Conservation (phyloP, 192 early-diverging fungal genomes). For the Chytriomyces confervae region DNA sequence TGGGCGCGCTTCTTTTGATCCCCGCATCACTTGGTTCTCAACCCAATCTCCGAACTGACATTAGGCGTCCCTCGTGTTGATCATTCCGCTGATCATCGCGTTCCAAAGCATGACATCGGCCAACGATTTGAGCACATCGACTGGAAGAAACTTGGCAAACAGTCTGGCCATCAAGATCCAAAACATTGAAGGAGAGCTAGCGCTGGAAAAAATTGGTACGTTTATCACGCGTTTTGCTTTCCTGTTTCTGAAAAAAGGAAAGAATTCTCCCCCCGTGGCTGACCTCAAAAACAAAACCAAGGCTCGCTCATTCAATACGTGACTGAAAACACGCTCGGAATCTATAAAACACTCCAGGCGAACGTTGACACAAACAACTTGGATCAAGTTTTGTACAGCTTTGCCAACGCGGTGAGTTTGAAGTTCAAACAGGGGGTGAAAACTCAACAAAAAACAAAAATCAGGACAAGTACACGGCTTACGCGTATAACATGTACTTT, state of each 20-base stretch:
- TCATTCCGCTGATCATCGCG: slow-evolving; percentile 8
- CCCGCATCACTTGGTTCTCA: background rate
- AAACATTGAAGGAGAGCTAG: background rate
- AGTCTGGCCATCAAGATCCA: slow-evolving; percentile 7
- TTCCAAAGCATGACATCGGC: background rate
- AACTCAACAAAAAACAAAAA: background rate
- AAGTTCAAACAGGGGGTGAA: background rate
- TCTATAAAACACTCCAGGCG: background rate
- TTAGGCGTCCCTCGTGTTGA: slow-evolving; percentile 11
- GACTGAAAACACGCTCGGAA: background rate
- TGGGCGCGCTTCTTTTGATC: background rate
- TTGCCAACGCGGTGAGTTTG: background rate
- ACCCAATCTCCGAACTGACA: background rate
- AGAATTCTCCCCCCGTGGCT: background rate
- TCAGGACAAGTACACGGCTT: background rate
- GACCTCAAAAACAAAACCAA: background rate
- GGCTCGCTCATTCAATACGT: slow-evolving; percentile 3
- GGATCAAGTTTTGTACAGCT: background rate
- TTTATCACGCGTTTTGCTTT: no score
- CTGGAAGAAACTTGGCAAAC: slow-evolving; percentile 1
- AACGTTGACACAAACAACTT: background rate
- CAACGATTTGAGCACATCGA: background rate
- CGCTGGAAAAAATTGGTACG: background rate
- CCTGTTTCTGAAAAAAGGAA: no score
- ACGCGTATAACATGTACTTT: background rate